Evolutionary conservation across 129 eudicot genomes (phyloP).

Genomic region (Flaveria sonorensis): DNA sequence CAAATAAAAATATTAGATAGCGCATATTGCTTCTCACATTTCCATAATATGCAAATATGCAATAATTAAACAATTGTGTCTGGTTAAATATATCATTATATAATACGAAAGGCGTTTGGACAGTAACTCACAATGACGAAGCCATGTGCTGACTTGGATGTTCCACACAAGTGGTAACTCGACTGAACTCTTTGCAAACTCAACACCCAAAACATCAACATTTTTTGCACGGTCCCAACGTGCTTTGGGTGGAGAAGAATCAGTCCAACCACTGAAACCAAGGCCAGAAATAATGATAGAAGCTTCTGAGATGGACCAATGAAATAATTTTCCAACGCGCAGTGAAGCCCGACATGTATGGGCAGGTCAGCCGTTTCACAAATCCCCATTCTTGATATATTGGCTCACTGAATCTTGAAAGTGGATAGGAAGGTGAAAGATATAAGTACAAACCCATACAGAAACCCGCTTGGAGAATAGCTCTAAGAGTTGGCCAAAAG

Average conservation of each 20-base stretch:
- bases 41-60: neutral
- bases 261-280: conserved; percentile 98
- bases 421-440: conserved; percentile 68
- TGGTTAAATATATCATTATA: neutral
- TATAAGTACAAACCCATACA: conserved; percentile 92
- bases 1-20: conserved; percentile 15
- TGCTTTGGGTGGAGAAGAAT: conserved; percentile 74
- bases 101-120: neutral
- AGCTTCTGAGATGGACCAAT: conserved; percentile 98
- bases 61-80: conserved; percentile 7
- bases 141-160: conserved; percentile 99
- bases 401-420: conserved; percentile 71
- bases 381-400: conserved; percentile 81
- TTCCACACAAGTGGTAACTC: conserved; percentile 88
- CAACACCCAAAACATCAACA: conserved; percentile 90
- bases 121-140: conserved; percentile 82
- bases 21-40: conserved; percentile 11
- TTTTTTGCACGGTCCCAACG: conserved; percentile 94
- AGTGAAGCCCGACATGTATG: conserved; percentile 90
- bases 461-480: conserved; percentile 80
- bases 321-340: conserved; percentile 95
- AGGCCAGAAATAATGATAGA: conserved; percentile 80
- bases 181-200: conserved; percentile 87
- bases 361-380: conserved; percentile 64
- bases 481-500: conserved; percentile 55